Evolutionary conservation across 2,329 filamentous ascomycete genomes (phyloP), one percentile per base, ranked within the genome.

Genomic region (Calonectria hawksworthii): DNA sequence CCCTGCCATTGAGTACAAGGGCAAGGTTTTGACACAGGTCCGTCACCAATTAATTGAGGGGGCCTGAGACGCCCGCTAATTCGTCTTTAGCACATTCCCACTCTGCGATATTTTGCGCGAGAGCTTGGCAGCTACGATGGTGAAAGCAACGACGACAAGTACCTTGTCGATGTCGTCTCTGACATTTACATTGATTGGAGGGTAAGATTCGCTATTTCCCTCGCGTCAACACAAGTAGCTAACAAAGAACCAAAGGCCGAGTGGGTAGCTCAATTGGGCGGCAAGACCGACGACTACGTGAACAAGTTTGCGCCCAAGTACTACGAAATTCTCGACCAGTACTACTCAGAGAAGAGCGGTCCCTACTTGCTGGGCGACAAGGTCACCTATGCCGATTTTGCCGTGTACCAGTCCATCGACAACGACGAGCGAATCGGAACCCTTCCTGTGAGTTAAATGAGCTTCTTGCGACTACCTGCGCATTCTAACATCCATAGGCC

Each of bases 111-210:
- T 65, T 76, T 86, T 0, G 71, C 85, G 1, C 80, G 84, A 3
- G 83, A 85, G 0, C 79, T 85, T 0, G 83, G 82, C 13, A 66
- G 61, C 4, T 86, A 86, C 28, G 85, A 86, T 23, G 85, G 85
- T 11, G 79, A 81, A 2, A 83, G 84, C 2, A 85, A 77, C 51
- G 74, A 78, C 3, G 85, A 86, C 28, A 86, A 86, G 70, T 86
- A 83, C 50, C 23, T 83, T 3, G 81, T 86, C 0, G 85, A 86
- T 72, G 78, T 81, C 2, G 83, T 86, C 0, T 72, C 84, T 1
- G 85, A 86, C 38, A 74, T 86, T 14, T 86, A 86, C 36, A 80
- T 84, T 10, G 85, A 86, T 51, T 86, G 85, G 85, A 80, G 85
- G 54, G 85, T 86, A 74, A 79, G 83, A 32, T 11, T 28, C 1